Conservation (phyloP, 2,329 filamentous ascomycete genomes). For the Talaromyces amestolkiae region DNA sequence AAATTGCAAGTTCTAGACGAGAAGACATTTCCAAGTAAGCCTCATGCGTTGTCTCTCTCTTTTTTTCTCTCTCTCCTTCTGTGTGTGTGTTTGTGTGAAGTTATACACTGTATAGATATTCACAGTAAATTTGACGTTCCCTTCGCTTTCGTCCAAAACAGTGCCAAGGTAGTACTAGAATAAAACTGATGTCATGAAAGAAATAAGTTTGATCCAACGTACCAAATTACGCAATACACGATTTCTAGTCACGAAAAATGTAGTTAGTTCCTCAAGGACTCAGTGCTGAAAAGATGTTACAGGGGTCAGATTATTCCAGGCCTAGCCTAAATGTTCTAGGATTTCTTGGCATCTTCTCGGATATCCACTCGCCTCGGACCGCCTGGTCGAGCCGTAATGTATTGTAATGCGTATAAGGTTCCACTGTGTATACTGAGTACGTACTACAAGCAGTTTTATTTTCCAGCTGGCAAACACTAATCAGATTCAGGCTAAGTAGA, state of each 20-base stretch:
- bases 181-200: background rate
- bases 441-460: no score
- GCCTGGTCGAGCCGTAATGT: background rate
- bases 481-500: no score
- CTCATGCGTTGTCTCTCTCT: background rate
- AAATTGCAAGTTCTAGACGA: background rate
- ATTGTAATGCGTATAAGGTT: background rate
- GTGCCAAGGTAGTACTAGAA: background rate
- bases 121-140: background rate
- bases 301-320: background rate
- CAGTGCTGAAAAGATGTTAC: background rate
- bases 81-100: background rate
- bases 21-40: background rate
- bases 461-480: no score
- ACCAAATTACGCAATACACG: background rate
- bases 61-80: background rate
- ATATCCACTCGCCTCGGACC: background rate
- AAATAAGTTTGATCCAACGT: background rate
- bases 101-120: slow-evolving; percentile 1
- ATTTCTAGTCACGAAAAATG: background rate
- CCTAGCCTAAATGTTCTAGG: background rate
- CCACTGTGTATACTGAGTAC: background rate
- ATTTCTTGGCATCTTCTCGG: background rate
- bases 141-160: background rate
- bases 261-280: background rate